Conservation (phyloP, 2,329 filamentous ascomycete genomes). For the Aspergillus sergii region DNA sequence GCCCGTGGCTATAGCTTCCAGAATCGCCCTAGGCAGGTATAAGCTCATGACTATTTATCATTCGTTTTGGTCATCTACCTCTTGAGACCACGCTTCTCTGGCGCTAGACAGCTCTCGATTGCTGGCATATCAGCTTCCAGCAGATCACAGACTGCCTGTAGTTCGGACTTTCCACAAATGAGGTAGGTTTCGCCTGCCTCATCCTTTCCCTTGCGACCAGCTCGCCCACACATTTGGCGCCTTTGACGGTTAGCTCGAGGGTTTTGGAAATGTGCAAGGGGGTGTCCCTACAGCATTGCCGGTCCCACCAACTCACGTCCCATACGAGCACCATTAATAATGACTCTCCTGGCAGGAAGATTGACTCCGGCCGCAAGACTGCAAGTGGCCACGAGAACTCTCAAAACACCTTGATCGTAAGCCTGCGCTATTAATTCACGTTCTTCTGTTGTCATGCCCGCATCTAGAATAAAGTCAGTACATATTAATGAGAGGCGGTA, state of each 20-base stretch:
- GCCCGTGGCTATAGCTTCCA: conserved; percentile 70
- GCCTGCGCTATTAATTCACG: conserved; percentile 70
- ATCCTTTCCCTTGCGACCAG: conserved; percentile 77
- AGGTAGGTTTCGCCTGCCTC: conserved; percentile 77
- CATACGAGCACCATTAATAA: conserved; percentile 75
- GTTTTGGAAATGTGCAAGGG: neutral
- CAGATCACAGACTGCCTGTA: conserved; percentile 70
- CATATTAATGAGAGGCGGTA: neutral
- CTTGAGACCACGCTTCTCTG: conserved; percentile 69
- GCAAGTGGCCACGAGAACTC: conserved; percentile 75
- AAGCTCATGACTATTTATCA: neutral
- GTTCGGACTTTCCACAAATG: conserved; percentile 68
- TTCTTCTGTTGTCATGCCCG: conserved; percentile 70
- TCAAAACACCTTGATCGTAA: conserved; percentile 68
- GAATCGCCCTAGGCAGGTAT: conserved; percentile 58
- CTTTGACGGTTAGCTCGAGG: conserved; percentile 36
- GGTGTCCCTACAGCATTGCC: conserved; percentile 64
- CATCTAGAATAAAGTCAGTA: conserved; percentile 37
- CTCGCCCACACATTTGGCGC: conserved; percentile 77
- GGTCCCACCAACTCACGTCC: conserved; percentile 75
- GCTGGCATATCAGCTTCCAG: conserved; percentile 73
- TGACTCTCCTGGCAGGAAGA: conserved; percentile 70
- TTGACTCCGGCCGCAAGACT: conserved; percentile 84
- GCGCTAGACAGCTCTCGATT: conserved; percentile 68
- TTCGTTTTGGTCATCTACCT: conserved; percentile 47